Conservation (phyloP, 2,329 filamentous ascomycete species). For the Verticillium klebahnii region DNA sequence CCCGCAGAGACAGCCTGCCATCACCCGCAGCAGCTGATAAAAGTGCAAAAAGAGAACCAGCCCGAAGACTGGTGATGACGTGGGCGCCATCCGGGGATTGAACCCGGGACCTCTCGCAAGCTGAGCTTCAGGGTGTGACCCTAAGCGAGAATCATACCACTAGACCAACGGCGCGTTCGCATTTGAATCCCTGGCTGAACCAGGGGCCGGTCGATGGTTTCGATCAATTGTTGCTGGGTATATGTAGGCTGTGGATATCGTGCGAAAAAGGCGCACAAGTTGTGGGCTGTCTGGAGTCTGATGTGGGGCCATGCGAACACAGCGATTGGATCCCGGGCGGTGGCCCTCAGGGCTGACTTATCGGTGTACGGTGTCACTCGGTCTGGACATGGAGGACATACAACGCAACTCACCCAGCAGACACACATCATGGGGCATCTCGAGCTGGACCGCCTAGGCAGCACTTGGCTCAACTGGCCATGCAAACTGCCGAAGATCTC, state of each 20-base stretch:
- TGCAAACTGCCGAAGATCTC: not conserved
- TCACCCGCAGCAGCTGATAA: not conserved
- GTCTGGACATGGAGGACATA: not conserved
- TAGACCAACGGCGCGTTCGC: slow-evolving; percentile 8
- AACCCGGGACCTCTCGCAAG: slow-evolving; percentile 7
- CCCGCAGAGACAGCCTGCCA: too few relatives aligned
- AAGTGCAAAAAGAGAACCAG: not conserved
- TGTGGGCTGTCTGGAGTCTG: not conserved
- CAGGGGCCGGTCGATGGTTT: slow-evolving; percentile 2
- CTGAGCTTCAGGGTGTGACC: slow-evolving; percentile 12
- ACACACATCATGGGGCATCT: too few relatives aligned
- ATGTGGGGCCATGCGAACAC: not conserved
- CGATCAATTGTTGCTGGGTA: not conserved
- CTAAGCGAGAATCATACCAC: slow-evolving; percentile 11
- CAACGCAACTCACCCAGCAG: too few relatives aligned
- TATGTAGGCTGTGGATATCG: not conserved
- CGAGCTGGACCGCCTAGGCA: too few relatives aligned
- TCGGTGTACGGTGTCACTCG: not conserved
- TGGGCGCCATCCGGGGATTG: slow-evolving; percentile 7
- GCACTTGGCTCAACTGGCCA: not conserved
- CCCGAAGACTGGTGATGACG: slow-evolving; percentile 1
- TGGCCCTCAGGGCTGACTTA: not conserved
- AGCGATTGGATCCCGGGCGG: not conserved
- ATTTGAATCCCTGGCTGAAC: not conserved
- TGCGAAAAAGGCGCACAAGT: not conserved